These are phyloP conservation scores for Trichocomaceae sp. DNA, from an alignment of 2,329 filamentous ascomycete species.

Conservation along the genomic window DNA sequence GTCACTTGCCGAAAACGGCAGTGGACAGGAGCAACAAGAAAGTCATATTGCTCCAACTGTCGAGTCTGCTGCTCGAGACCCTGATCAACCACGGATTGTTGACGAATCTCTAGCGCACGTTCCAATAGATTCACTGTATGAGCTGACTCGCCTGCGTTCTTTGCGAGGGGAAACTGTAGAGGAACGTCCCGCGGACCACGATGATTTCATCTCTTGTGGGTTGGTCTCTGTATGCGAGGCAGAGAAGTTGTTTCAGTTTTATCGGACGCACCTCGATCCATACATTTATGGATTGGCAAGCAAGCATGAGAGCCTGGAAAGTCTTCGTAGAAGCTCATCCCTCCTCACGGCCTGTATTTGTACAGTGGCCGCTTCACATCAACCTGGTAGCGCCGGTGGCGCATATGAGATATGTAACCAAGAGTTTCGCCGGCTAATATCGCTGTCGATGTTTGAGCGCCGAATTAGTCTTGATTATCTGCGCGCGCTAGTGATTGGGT, in stretches of 20 bases:
- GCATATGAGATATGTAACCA: conserved; percentile 36
- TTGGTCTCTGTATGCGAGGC: conserved; percentile 38
- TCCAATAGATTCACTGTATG: conserved; percentile 26
- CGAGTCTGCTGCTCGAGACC: neutral
- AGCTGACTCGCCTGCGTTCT: conserved; percentile 21
- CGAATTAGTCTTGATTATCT: conserved; percentile 40
- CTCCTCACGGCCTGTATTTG: conserved; percentile 41
- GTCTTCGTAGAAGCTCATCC: conserved; percentile 36
- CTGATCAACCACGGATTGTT: conserved; percentile 1
- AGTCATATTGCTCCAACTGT: neutral
- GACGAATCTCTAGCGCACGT: conserved; percentile 19
- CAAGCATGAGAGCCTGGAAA: conserved; percentile 34
- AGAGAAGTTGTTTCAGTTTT: conserved; percentile 37
- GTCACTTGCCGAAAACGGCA: conserved; percentile 17
- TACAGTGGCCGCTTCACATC: conserved; percentile 44
- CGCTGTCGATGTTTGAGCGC: conserved; percentile 43
- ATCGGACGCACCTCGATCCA: conserved; percentile 41
- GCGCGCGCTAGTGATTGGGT: conserved; percentile 44
- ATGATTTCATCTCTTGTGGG: conserved; percentile 43
- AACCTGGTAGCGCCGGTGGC: conserved; percentile 22
- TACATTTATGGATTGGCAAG: conserved; percentile 43
- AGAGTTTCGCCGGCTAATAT: conserved; percentile 42
- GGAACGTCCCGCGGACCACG: conserved; percentile 17
- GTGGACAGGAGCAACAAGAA: conserved; percentile 5
- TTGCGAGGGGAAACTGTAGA: conserved; percentile 21